Conservation (phyloP, 1,139 yeast genomes). For the Arxiozyma slooffiae region DNA sequence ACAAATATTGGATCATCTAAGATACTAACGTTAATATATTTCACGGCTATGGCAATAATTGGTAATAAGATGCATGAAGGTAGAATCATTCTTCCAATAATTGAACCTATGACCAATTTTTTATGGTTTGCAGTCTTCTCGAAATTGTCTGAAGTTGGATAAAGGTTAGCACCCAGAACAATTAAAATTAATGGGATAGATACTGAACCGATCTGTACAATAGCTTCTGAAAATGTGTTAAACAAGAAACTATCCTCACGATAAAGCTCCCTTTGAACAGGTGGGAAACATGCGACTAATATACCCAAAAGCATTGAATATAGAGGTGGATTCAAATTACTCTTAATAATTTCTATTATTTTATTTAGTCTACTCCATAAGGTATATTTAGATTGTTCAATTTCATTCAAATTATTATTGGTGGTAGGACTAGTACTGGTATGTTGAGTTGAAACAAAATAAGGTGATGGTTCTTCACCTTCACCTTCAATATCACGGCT, state of each 20-base stretch:
- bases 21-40: conserved; percentile 52
- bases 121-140: conserved; percentile 53
- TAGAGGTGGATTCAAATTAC: conserved; percentile 86
- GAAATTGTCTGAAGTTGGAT: conserved; percentile 57
- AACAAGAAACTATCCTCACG: conserved; percentile 57
- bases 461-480: neutral
- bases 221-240: conserved; percentile 67
- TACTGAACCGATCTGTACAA: conserved; percentile 72
- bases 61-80: conserved; percentile 61
- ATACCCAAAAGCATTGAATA: conserved; percentile 85
- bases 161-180: conserved; percentile 65
- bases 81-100: conserved; percentile 62
- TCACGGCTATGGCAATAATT: conserved; percentile 50
- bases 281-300: conserved; percentile 71
- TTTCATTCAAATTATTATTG: neutral
- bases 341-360: conserved; percentile 8
- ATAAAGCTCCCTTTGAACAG: conserved; percentile 57
- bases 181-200: conserved; percentile 78
- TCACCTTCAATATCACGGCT: neutral
- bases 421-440: neutral
- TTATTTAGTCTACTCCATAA: neutral
- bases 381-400: neutral
- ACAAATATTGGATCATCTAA: conserved; percentile 70
- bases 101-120: conserved; percentile 55
- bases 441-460: neutral